phyloP scores from a whole-genome alignment of 2,329 filamentous ascomycete genomes.

The Sarocladium kiliense region DNA sequence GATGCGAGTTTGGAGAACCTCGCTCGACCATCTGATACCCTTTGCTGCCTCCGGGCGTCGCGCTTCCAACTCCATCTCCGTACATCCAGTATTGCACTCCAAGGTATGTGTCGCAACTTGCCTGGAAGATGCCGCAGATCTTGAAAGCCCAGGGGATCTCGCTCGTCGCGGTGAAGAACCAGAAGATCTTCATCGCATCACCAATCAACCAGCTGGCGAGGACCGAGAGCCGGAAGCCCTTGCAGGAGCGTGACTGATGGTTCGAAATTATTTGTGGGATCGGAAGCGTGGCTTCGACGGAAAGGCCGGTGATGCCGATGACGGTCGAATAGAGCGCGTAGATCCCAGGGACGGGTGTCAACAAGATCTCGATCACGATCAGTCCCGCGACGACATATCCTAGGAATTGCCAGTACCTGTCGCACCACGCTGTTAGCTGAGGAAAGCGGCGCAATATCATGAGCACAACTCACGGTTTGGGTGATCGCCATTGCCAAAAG shows the following conservation, averaged over 20 bases:
- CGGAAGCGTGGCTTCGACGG: slow-evolving; percentile 75
- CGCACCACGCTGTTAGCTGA: neutral
- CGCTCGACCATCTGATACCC: slow-evolving; percentile 30
- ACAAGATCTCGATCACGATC: slow-evolving; percentile 59
- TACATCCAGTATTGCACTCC: slow-evolving; percentile 72
- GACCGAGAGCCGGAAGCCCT: slow-evolving; percentile 72
- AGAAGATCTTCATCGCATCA: slow-evolving; percentile 83
- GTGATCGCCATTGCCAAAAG: slow-evolving; percentile 78
- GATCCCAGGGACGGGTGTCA: slow-evolving; percentile 51
- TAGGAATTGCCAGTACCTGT: slow-evolving; percentile 73
- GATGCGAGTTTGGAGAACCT: neutral
- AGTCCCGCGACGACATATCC: slow-evolving; percentile 60
- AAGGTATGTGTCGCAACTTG: slow-evolving; percentile 67
- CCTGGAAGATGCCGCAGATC: slow-evolving; percentile 76
- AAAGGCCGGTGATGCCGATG: slow-evolving; percentile 70
- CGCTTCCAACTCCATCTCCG: slow-evolving; percentile 40
- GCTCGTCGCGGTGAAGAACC: slow-evolving; percentile 69
- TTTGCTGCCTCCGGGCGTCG: slow-evolving; percentile 23
- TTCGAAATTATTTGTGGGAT: slow-evolving; percentile 75
- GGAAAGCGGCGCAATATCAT: neutral
- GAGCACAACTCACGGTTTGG: slow-evolving; percentile 51
- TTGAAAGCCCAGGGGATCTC: slow-evolving; percentile 76
- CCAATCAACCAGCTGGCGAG: slow-evolving; percentile 74
- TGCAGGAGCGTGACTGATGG: slow-evolving; percentile 61
- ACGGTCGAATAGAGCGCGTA: slow-evolving; percentile 61